Base-by-base conservation (phyloP, 306 rosid species). In the Potentilla sterilis region DNA sequence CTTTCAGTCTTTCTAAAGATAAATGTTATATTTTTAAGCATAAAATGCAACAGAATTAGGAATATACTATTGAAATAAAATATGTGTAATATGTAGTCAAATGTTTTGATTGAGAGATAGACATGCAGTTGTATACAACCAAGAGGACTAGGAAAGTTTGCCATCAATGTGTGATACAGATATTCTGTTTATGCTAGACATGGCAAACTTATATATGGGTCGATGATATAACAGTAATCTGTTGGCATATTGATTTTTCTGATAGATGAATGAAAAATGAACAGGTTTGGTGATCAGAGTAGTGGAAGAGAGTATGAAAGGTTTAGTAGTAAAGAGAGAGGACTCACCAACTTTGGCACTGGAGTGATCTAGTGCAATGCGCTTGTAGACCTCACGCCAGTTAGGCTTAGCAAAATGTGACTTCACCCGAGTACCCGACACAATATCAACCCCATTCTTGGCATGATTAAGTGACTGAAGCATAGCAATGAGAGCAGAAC, bases 401-500 rank as follows among this genome's bases (percentile, higher is more conserved):
- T 77, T 83, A 67, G 95, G 95, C 74, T 84, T 89, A 41, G 90
- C 95, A 78, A 89, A 89, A 76, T 89, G 95, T 1, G 92, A 82
- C 79, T 81, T 90, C 10, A 90, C 90, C 3, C 85, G 79, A 5
- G 92, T 90, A 5, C 92, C 92, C 3, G 92, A 90, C 43, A 90
- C 90, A 0, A 89, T 77, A 71, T 89, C 95, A 0, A 89, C 89
- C 2, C 95, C 95, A 21, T 86, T 89, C 79, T 86, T 87, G 11
- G 89, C 90, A 74, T 87, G 95, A 48, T 80, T 81, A 14, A 89
- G 81, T n/a, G 87, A 75, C 43, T 89, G 95, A 18, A 87, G 74
- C 92, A 89, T 89, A 37, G 86, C 86, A 71, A 89, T 89, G 46
- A 89, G 92, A 24, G 95, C 95, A 15, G 92, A 89, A n/a, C 92